Conservation (phyloP, 306 rosid genomes). For the Luffa acutangula region DNA sequence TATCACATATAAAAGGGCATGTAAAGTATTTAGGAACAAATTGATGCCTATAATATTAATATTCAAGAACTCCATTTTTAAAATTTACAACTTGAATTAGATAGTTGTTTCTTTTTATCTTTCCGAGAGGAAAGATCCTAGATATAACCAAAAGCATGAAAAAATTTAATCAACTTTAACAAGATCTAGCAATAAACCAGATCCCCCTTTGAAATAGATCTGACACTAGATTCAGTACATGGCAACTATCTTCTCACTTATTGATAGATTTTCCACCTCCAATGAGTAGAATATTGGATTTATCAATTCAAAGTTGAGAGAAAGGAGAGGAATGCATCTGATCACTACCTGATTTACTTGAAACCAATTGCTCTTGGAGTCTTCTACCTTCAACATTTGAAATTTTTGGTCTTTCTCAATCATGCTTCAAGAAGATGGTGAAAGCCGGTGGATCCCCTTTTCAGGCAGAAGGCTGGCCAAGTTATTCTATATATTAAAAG, state of each 20-base stretch:
- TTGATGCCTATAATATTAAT: background rate
- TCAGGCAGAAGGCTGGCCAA: too few relatives aligned
- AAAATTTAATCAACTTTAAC: background rate
- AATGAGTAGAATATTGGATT: background rate
- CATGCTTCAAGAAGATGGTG: background rate
- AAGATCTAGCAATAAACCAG: background rate
- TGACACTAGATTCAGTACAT: background rate
- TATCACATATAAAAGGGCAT: background rate
- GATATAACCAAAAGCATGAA: background rate
- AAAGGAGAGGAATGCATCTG: background rate
- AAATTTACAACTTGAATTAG: background rate
- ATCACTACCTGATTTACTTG: background rate
- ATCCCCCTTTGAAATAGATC: background rate
- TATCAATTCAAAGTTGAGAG: background rate
- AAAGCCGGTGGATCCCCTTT: too few relatives aligned
- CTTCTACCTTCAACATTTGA: background rate
- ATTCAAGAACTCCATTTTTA: background rate
- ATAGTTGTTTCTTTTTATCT: background rate
- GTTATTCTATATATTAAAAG: too few relatives aligned
- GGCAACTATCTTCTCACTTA: background rate
- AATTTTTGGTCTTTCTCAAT: background rate
- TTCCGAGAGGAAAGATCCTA: background rate
- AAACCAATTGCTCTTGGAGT: background rate
- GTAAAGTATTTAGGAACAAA: background rate
- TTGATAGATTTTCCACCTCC: background rate